These are phyloP conservation scores for Beauveria sp. DNA, from an alignment of 2,329 filamentous ascomycete species.

Conservation along the genomic window DNA sequence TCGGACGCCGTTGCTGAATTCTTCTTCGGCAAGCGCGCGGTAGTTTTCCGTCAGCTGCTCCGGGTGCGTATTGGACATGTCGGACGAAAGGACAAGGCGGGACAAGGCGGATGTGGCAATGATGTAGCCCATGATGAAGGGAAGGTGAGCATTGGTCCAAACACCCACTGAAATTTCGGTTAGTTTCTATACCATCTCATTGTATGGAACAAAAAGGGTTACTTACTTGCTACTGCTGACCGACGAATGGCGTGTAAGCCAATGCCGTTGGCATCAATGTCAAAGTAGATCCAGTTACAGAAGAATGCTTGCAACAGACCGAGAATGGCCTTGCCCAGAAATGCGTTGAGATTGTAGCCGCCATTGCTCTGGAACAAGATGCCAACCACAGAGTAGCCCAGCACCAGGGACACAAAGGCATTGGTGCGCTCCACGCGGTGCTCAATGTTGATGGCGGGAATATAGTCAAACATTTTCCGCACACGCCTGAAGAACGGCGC, in stretches of 20 bases:
- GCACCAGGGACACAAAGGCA: conserved; percentile 57
- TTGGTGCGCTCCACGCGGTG: conserved; percentile 57
- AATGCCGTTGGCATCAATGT: conserved; percentile 51
- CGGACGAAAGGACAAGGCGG: conserved; percentile 50
- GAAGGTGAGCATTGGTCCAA: conserved; percentile 51
- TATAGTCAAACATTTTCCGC: conserved; percentile 45
- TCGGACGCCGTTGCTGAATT: conserved; percentile 46
- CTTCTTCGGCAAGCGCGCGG: conserved; percentile 36
- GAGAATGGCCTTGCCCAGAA: conserved; percentile 55
- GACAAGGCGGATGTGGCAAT: conserved; percentile 51
- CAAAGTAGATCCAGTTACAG: conserved; percentile 59
- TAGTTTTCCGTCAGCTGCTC: conserved; percentile 45
- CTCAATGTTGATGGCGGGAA: conserved; percentile 57
- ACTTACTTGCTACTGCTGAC: conserved; percentile 33
- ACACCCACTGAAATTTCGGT: conserved; percentile 29
- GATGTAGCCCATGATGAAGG: conserved; percentile 57
- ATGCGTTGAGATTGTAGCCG: conserved; percentile 40
- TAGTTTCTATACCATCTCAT: neutral
- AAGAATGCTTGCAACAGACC: conserved; percentile 50
- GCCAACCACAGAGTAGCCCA: conserved; percentile 57
- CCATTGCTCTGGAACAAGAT: conserved; percentile 49
- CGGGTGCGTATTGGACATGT: conserved; percentile 39
- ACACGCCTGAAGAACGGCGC: conserved; percentile 21
- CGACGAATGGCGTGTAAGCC: conserved; percentile 54
- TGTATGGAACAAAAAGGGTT: too few relatives aligned